Evolutionary conservation across 2,329 filamentous ascomycete species (phyloP), one percentile per base, ranked within the genome.

Genomic region (Tolypocladium paradoxum): DNA sequence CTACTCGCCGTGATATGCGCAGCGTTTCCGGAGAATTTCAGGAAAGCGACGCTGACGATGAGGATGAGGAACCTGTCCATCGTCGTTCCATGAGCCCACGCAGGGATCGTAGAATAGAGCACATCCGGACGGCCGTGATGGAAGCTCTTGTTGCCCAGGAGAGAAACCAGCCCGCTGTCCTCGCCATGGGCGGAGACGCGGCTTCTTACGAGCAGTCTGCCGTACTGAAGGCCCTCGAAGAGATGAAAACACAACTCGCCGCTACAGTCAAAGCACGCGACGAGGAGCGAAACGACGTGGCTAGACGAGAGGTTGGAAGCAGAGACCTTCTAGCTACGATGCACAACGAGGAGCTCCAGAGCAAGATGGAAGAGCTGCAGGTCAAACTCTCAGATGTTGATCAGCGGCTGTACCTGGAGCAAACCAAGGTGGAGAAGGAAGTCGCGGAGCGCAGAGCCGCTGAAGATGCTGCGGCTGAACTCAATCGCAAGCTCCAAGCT

Each of bases 41-140:
- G 48, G 84, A 95, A 55, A 96, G 92, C 65, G 93, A 97, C 70
- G 92, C 93, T 12, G 92, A 97, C 66, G 91, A 96, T 57, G 90
- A 96, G 64, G 91, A 95, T 59, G 90, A 96, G 24, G 88, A 85
- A 53, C 78, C 82, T 53, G 56, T 72, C 55, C 71, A 76, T 57
- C 77, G 82, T 65, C 84, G 88, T 50, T 87, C 87, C 6, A 77
- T 84, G 60, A 96, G 91, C 60, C 89, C 90, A 20, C 80, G 82
- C 54, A 81, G 85, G 56, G 90, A 95, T 64, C 84, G 85, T 61
- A 89, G 83, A 61, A 69, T 91, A 61, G 90, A 96, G 54, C 90
- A 92, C 66, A 89, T 99, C 58, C 85, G 85, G 52, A 73, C 75
- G 27, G 81, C 82, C 45, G 78, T 92, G 29, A 72, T 85, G 52